A percentile compares a stretch with the other conserved stretches of the same genome.
These are phyloP conservation scores for Teratosphaeriaceae sp. DNA, from an alignment of 2,329 filamentous ascomycete genomes.

Conservation along the genomic window DNA sequence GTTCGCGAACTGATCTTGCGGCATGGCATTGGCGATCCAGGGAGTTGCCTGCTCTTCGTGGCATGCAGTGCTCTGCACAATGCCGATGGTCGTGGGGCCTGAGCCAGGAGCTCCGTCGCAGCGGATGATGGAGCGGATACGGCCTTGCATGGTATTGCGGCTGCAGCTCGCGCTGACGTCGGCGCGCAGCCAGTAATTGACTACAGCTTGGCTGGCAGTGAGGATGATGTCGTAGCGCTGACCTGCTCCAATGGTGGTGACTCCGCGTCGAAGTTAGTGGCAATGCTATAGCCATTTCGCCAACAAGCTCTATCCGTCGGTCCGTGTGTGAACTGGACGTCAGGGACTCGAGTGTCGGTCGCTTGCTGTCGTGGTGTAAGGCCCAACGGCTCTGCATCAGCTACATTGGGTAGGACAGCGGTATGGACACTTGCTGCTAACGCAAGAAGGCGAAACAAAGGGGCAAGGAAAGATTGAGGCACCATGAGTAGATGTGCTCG, in stretches of 20 bases:
- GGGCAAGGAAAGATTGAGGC: not conserved
- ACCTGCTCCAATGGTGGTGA: too few species aligned
- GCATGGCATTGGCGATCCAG: not conserved
- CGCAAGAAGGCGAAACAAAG: not conserved
- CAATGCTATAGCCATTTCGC: too few species aligned
- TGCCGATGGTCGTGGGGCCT: not conserved
- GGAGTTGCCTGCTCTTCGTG: not conserved
- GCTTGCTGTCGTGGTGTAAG: not conserved
- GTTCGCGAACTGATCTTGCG: not conserved
- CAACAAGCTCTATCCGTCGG: too few species aligned
- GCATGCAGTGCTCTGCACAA: not conserved
- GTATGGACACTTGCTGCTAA: not conserved
- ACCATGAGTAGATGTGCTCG: not conserved
- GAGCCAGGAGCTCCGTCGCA: too few species aligned
- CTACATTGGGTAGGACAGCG: not conserved
- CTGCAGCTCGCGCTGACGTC: too few species aligned
- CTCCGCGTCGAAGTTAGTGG: too few species aligned
- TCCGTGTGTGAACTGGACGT: not conserved
- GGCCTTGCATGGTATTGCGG: too few species aligned
- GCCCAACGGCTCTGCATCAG: not conserved
- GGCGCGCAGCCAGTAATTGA: too few species aligned
- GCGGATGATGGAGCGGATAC: not conserved
- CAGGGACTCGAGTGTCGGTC: not conserved
- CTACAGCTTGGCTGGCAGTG: too few species aligned
- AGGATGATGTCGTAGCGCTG: too few species aligned